Evolutionary conservation across 2,329 filamentous ascomycete species (phyloP).

Genomic region (Aureobasidium sp.): DNA sequence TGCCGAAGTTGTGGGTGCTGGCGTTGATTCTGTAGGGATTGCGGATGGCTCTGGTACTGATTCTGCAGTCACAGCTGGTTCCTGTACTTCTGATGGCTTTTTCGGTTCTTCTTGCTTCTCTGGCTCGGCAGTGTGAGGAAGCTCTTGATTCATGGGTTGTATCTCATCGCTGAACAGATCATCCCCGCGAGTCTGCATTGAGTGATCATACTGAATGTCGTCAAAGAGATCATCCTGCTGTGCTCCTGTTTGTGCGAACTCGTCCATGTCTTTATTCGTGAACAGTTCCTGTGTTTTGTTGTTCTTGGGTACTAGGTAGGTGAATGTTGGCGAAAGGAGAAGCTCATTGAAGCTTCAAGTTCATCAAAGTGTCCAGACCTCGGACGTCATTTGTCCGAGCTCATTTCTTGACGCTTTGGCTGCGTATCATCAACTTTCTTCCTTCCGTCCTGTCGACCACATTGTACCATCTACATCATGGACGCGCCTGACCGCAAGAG

Average conservation of each 20-base stretch:
- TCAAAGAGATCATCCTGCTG: conserved; percentile 27
- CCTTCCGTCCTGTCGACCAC: not conserved
- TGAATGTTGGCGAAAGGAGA: not conserved
- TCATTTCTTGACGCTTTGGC: not conserved
- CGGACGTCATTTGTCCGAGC: conserved; percentile 6
- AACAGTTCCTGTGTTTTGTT: not conserved
- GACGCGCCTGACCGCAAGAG: conserved; percentile 34
- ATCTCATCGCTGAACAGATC: conserved; percentile 42
- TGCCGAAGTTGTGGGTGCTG: conserved; percentile 10
- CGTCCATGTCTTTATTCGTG: conserved; percentile 15
- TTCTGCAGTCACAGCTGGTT: not conserved
- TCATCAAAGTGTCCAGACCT: not conserved
- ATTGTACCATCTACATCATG: not conserved
- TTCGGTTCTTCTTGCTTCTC: conserved; percentile 14
- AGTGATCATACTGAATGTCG: conserved; percentile 30
- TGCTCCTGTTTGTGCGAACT: conserved; percentile 26
- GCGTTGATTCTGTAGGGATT: conserved; percentile 11
- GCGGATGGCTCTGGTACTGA: not conserved
- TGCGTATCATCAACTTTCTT: not conserved
- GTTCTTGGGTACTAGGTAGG: not conserved
- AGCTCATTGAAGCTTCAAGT: not conserved
- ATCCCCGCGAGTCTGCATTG: conserved; percentile 42
- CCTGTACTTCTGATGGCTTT: conserved; percentile 1
- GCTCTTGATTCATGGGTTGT: conserved; percentile 7
- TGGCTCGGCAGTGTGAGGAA: not conserved